Evolutionary conservation across 176 grass and related monocot genomes (phyloP).

Genomic region (Zizania latifolia): DNA sequence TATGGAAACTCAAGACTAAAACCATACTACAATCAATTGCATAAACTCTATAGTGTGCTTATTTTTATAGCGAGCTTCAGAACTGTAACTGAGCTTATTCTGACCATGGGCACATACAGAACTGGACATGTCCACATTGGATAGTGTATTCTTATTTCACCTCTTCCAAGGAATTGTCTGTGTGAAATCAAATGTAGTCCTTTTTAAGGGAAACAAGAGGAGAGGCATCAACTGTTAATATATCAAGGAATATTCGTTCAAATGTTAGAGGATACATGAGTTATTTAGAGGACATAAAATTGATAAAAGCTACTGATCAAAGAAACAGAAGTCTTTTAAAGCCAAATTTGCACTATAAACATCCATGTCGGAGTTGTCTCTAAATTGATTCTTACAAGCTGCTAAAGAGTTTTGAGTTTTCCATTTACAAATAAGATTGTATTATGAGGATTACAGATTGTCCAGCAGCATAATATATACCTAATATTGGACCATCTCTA

Average conservation of each 20-base stretch:
- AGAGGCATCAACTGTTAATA: background rate
- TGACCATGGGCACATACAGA: constrained; percentile 2
- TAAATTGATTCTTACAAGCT: background rate
- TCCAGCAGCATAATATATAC: background rate
- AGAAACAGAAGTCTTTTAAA: background rate
- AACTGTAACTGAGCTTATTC: constrained; percentile 5
- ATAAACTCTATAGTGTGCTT: constrained; percentile 1
- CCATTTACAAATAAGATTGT: background rate
- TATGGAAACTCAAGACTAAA: constrained; percentile 12
- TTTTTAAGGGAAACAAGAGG: background rate
- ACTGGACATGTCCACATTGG: constrained; percentile 1
- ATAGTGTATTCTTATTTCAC: background rate
- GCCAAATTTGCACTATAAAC: background rate
- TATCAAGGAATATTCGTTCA: no score
- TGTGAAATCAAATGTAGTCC: constrained; percentile 16
- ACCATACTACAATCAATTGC: background rate
- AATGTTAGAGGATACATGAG: no score
- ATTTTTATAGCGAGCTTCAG: constrained; percentile 6
- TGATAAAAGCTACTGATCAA: background rate
- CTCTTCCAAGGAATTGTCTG: no score
- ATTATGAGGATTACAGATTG: background rate
- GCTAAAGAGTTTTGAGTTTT: background rate
- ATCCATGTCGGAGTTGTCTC: background rate
- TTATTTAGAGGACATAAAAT: background rate
- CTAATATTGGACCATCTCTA: background rate